Percentiles rank a stretch among this genome's conserved stretches.
phyloP scores from a whole-genome alignment of 2,329 filamentous ascomycete genomes.

The Cladorrhinum sp. region DNA sequence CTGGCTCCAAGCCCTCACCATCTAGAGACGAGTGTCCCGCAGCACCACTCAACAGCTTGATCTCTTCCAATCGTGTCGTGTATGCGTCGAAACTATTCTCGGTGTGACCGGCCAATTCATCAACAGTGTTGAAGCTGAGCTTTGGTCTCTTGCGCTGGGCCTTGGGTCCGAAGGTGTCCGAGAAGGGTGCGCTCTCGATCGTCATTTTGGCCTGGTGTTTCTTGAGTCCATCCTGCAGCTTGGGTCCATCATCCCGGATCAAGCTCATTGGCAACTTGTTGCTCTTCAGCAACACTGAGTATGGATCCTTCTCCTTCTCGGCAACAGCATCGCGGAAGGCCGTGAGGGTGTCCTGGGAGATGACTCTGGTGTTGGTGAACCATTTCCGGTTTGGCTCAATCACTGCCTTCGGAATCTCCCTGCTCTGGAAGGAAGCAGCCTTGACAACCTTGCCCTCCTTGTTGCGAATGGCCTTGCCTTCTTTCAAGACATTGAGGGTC shows the following conservation, averaged over 20 bases:
- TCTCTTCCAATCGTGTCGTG: constrained; percentile 75
- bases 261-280: constrained; percentile 97
- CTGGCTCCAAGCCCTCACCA: constrained; percentile 44
- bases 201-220: constrained; percentile 89
- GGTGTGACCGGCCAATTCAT: constrained; percentile 76
- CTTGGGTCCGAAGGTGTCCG: constrained; percentile 89
- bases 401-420: constrained; percentile 75
- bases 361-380: constrained; percentile 91
- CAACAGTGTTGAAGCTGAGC: constrained; percentile 75
- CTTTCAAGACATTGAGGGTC: constrained; percentile 84
- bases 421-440: constrained; percentile 54
- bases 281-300: constrained; percentile 83
- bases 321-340: constrained; percentile 90
- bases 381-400: constrained; percentile 97
- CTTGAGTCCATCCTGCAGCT: constrained; percentile 69
- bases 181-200: constrained; percentile 81
- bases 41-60: constrained; percentile 69
- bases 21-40: constrained; percentile 48
- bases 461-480: constrained; percentile 79
- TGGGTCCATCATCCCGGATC: constrained; percentile 75
- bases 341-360: constrained; percentile 82
- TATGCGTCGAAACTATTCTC: constrained; percentile 79
- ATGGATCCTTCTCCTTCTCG: constrained; percentile 85
- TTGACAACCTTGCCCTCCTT: constrained; percentile 79
- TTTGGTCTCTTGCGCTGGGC: constrained; percentile 90